A percentile compares a stretch with the other conserved stretches of the same genome.
phyloP scores from a whole-genome alignment of 345 rosid genomes.

The Punica granatum region DNA sequence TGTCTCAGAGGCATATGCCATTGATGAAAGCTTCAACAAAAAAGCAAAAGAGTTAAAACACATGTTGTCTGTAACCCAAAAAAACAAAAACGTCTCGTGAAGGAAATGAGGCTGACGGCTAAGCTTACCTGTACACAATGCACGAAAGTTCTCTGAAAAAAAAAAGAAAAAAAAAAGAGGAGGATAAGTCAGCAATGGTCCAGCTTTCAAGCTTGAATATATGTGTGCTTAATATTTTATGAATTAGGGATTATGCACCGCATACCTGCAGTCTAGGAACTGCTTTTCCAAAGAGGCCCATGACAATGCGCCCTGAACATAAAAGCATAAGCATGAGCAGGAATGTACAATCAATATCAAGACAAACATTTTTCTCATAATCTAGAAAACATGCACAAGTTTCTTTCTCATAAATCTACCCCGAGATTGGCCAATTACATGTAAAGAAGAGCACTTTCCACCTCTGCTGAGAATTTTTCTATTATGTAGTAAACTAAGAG shows the following conservation, averaged over 20 bases:
- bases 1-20: neutral
- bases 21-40: neutral
- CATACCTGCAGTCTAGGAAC: constrained; percentile 38
- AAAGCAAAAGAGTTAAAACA: neutral
- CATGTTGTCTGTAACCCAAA: neutral
- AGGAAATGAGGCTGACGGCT: neutral
- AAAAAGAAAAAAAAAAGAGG: constrained; percentile 1
- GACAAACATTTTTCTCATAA: neutral
- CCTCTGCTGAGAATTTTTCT: neutral
- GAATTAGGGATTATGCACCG: neutral
- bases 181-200: neutral
- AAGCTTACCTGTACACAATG: constrained; percentile 74
- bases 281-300: constrained; percentile 30
- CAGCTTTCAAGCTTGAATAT: neutral
- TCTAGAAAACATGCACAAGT: neutral
- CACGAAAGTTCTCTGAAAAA: constrained; percentile 92
- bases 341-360: neutral
- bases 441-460: neutral
- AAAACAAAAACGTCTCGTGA: neutral
- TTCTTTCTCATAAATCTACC: neutral
- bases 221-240: neutral
- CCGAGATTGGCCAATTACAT: neutral
- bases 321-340: neutral
- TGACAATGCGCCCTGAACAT: constrained; percentile 28
- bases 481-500: neutral